Percentiles rank a stretch among this genome's conserved stretches.
phyloP scores from a whole-genome alignment of 2,329 filamentous ascomycete species.

The Bisporella sp. region DNA sequence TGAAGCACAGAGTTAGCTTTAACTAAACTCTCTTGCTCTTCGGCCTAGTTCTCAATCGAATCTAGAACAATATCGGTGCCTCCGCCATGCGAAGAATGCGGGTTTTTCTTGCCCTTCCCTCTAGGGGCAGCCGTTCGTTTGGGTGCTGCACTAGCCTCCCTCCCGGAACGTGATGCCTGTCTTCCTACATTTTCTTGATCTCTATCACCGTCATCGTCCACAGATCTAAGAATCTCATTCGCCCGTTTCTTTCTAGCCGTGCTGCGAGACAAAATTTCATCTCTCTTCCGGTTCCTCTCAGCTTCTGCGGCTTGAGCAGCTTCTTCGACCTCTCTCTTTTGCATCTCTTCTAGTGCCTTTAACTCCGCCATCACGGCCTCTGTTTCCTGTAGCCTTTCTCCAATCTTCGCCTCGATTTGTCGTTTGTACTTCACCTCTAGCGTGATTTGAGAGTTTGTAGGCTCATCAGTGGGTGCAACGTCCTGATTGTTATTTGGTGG shows the following conservation, averaged over 20 bases:
- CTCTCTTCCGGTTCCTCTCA: conserved; percentile 8
- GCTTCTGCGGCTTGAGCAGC: conserved; percentile 24
- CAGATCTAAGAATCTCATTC: conserved; percentile 1
- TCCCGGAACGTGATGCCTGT: background rate
- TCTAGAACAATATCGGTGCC: conserved; percentile 13
- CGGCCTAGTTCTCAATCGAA: background rate
- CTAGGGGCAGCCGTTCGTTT: conserved; percentile 3
- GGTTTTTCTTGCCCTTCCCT: conserved; percentile 3
- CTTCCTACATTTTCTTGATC: conserved; percentile 15
- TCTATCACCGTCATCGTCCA: conserved; percentile 10
- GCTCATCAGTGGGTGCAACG: background rate
- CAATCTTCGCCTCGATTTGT: background rate
- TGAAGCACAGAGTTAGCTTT: too few relatives aligned
- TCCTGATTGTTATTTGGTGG: background rate
- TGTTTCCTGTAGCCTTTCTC: background rate
- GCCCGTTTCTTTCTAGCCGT: conserved; percentile 7
- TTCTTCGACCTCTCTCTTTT: conserved; percentile 39
- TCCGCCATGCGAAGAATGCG: conserved; percentile 19
- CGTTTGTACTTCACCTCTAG: background rate
- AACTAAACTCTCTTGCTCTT: too few relatives aligned
- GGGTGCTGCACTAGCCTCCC: conserved; percentile 11
- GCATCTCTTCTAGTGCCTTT: conserved; percentile 30
- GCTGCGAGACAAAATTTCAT: conserved; percentile 17
- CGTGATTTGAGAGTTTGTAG: background rate
- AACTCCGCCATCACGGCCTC: background rate